Conservation (phyloP, 768 basidiomycete species). For the Erythrobasidium yunnanense region DNA sequence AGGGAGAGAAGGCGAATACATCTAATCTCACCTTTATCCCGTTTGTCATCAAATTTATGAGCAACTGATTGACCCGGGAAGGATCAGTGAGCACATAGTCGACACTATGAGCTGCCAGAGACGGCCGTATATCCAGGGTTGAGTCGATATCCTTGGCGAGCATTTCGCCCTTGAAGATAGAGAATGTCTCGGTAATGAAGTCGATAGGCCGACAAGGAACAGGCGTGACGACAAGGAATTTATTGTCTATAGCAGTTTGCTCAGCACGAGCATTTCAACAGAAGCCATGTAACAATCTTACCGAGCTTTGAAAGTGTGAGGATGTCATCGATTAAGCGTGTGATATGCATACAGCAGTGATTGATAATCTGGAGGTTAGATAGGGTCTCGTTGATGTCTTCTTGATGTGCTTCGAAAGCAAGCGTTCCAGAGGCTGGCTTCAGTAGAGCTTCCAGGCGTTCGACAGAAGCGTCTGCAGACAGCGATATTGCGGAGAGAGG, state of each 20-base stretch:
- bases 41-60: conserved; percentile 28
- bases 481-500: conserved; percentile 19
- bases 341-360: conserved; percentile 23
- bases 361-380: conserved; percentile 23
- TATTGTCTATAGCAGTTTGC: conserved; percentile 3
- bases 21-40: conserved; percentile 38
- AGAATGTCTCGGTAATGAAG: conserved; percentile 14
- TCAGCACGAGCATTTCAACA: not conserved
- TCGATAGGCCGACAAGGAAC: conserved; percentile 11
- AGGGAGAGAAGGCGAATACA: conserved; percentile 31
- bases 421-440: not conserved
- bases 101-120: conserved; percentile 1
- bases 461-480: conserved; percentile 11
- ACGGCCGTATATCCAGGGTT: not conserved
- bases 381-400: conserved; percentile 14
- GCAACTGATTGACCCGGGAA: not conserved
- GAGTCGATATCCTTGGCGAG: conserved; percentile 8
- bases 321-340: conserved; percentile 19
- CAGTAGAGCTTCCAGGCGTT: conserved; percentile 1
- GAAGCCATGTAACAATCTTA: too few relatives aligned
- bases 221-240: conserved; percentile 20
- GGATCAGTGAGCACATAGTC: conserved; percentile 22
- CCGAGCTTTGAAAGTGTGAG: conserved; percentile 17
- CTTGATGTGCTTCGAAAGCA: not conserved
- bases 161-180: conserved; percentile 17